Evolutionary conservation across 148 eudicot genomes (phyloP).

Genomic region (Chenopodium berlandieri): DNA sequence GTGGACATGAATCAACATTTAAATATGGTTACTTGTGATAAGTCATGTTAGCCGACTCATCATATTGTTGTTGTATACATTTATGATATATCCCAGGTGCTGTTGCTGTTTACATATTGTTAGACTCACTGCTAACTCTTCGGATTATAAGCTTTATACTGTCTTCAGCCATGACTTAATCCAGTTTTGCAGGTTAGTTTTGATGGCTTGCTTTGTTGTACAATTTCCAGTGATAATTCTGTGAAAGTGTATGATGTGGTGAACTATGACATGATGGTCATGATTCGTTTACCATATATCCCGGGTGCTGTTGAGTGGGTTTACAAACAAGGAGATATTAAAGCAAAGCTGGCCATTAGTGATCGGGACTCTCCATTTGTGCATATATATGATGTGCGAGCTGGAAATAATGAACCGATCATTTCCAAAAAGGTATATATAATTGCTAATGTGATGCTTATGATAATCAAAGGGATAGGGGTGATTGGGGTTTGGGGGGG

Average conservation of each 20-base stretch:
- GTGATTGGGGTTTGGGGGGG: not conserved
- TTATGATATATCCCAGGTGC: no score
- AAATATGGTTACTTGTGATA: no score
- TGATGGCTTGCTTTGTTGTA: conserved; percentile 95
- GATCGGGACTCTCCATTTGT: conserved; percentile 82
- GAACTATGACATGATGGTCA: conserved; percentile 98
- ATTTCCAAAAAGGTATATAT: conserved; percentile 70
- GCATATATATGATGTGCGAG: conserved; percentile 80
- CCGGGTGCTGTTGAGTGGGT: conserved; percentile 96
- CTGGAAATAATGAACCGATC: conserved; percentile 85
- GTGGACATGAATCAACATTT: no score
- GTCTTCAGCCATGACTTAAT: conserved; percentile 38
- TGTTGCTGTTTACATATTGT: not conserved
- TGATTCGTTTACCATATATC: conserved; percentile 73
- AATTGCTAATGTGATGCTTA: not conserved
- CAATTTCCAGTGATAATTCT: conserved; percentile 80
- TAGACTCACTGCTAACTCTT: not conserved
- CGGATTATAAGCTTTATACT: not conserved
- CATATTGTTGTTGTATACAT: no score
- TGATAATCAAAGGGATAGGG: not conserved
- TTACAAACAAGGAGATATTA: conserved; percentile 85
- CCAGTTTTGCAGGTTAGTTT: conserved; percentile 74
- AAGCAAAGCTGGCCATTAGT: conserved; percentile 88
- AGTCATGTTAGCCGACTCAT: no score
- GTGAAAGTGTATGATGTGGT: conserved; percentile 95